These are phyloP conservation scores for Fusarium devonianum DNA, from an alignment of 2,329 filamentous ascomycete genomes.

Conservation along the genomic window DNA sequence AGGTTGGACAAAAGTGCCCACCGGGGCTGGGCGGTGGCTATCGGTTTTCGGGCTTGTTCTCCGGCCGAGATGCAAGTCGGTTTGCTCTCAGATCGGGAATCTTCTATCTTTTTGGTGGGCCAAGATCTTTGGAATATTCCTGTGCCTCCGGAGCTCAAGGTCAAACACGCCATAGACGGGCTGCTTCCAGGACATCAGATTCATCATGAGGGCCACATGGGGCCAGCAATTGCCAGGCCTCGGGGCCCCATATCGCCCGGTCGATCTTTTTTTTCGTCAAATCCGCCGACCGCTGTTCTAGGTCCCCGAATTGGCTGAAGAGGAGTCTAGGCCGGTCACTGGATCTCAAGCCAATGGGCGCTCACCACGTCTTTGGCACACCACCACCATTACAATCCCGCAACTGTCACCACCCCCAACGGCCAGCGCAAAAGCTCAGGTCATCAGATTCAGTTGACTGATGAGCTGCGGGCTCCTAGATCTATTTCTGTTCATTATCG, in stretches of 20 bases:
- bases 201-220: conserved; percentile 4
- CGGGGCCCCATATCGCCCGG: conserved; percentile 29
- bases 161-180: conserved; percentile 7
- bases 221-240: conserved; percentile 8
- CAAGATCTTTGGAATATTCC: conserved; percentile 13
- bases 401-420: conserved; percentile 31
- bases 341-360: conserved; percentile 45
- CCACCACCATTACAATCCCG: conserved; percentile 40
- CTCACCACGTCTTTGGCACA: conserved; percentile 48
- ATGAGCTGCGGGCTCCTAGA: conserved; percentile 13
- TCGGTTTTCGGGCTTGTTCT: conserved; percentile 28
- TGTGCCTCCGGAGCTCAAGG: conserved; percentile 3
- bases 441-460: conserved; percentile 26
- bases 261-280: conserved; percentile 25
- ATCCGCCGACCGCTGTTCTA: conserved; percentile 8
- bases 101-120: conserved; percentile 9
- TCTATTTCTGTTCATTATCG: conserved; percentile 15
- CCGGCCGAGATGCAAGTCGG: conserved; percentile 23
- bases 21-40: conserved; percentile 4
- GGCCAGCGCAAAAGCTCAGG: conserved; percentile 28
- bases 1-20: conserved; percentile 33
- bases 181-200: conserved; percentile 9
- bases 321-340: conserved; percentile 33
- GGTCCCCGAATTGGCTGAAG: conserved; percentile 16
- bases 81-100: conserved; percentile 14